Conservation (phyloP, 148 eudicot genomes). For the Rhododendron ferrugineum region DNA sequence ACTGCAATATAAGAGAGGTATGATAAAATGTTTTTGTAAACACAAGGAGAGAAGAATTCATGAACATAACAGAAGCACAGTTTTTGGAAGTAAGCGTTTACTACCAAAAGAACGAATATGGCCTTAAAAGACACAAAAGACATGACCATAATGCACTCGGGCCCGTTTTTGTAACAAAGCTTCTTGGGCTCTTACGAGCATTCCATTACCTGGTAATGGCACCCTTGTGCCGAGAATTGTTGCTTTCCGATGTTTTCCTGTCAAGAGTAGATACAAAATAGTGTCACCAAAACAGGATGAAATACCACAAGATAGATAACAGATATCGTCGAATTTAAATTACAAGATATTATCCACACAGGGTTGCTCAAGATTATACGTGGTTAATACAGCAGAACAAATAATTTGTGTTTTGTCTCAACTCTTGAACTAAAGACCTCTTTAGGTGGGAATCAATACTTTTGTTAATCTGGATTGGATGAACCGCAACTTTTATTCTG, state of each 20-base stretch:
- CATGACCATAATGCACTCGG: background rate
- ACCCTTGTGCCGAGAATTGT: background rate
- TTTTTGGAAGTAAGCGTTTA: background rate
- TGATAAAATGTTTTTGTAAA: background rate
- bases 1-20: background rate
- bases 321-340: background rate
- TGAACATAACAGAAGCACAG: background rate
- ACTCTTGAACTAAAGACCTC: background rate
- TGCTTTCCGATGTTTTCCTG: slow-evolving; percentile 19
- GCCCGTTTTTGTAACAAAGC: background rate
- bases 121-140: background rate
- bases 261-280: slow-evolving; percentile 1
- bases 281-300: background rate
- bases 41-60: background rate
- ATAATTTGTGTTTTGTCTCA: background rate
- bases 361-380: background rate
- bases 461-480: background rate
- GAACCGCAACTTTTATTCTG: background rate
- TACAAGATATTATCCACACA: background rate
- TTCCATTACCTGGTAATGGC: slow-evolving; percentile 8
- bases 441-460: background rate
- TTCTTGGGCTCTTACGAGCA: background rate
- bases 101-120: background rate
- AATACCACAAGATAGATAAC: background rate
- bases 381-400: background rate